Evolutionary conservation across 345 rosid species (phyloP).

Genomic region (Pistacia integerrima): DNA sequence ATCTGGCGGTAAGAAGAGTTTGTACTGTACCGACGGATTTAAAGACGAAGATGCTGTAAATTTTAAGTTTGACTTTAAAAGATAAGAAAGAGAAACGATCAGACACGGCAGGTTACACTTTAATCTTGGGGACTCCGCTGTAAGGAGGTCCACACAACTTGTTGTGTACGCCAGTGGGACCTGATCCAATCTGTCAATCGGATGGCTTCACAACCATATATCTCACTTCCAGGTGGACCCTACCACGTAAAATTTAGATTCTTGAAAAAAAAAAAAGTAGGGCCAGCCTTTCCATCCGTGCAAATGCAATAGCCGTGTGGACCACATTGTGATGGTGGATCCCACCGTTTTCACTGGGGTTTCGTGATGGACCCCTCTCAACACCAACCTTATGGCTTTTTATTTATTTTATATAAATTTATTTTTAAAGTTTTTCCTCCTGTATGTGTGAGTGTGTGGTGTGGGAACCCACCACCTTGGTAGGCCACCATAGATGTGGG

Average conservation of each 20-base stretch:
- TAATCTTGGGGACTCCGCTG: neutral
- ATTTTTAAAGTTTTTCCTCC: neutral
- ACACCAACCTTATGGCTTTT: neutral
- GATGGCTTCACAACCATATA: conserved; percentile 14
- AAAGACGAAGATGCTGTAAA: neutral
- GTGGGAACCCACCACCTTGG: conserved; percentile 15
- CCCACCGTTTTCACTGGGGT: conserved; percentile 34
- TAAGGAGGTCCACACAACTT: conserved; percentile 1
- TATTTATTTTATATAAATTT: too few species aligned
- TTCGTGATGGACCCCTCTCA: conserved; percentile 17
- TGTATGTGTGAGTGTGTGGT: neutral
- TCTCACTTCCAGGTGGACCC: conserved; percentile 11
- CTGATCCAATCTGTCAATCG: conserved; percentile 6
- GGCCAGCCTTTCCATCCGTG: neutral
- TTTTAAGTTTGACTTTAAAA: neutral
- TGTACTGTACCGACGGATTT: conserved; percentile 10
- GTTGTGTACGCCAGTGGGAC: conserved; percentile 18
- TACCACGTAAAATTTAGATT: conserved; percentile 17
- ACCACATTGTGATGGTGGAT: conserved; percentile 21
- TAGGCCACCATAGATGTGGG: conserved; percentile 11
- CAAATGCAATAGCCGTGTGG: conserved; percentile 14
- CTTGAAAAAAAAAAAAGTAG: conserved; percentile 6
- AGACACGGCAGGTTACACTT: neutral
- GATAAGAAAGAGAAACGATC: neutral
- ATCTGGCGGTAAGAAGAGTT: neutral